Base-by-base conservation (phyloP, 2,329 filamentous ascomycete species). In the Colletotrichum sublineola region DNA sequence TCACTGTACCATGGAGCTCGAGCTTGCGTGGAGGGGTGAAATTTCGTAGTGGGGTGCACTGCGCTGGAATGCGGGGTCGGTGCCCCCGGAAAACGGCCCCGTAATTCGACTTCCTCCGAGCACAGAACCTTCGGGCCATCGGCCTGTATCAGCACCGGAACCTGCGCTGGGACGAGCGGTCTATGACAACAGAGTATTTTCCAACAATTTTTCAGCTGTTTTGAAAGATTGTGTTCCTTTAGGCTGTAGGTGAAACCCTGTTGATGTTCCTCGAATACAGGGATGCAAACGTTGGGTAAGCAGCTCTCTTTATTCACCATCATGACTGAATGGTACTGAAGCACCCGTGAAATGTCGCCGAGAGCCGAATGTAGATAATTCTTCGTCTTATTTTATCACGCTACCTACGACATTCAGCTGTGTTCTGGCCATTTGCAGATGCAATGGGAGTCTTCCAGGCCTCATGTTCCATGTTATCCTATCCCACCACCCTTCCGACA, bases 41-140 rank as follows among this genome's bases (percentile, higher is more conserved):
- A 72, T 72, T 72, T 72, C 69, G 53, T 57, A 60, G 69, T 72
- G 69, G 70, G 66, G 66, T 65, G 55, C 57, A 38, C 24, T 40
- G 36, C 36, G 55, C 50, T 63, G 36, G 46, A 33, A 20, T 68
- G 69, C 65, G 69, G 70, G 60, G 70, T 55, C 61, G 33, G 15
- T 65, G 36, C 60, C 61, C 44, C 60, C 46, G 46, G 48, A 63
- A 24, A 63, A 29, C 48, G 36, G 61, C 36, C 36, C 56, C 36
- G 48, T 42, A 63, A 42, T 42, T 42, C 15, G 9, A 63, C 61
- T 42, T 33, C 61, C 46, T 15, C 61, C n/a, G 48, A 63, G 18
- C 36, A 53, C 33, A 38, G 24, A 38, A 20, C n/a, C n/a, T 46
- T 29, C 15, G 44, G 11, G 42, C 6, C 24, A 20, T 15, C 29